Base-by-base conservation (phyloP, 768 basidiomycete genomes). In the Boletellus emodensis region DNA sequence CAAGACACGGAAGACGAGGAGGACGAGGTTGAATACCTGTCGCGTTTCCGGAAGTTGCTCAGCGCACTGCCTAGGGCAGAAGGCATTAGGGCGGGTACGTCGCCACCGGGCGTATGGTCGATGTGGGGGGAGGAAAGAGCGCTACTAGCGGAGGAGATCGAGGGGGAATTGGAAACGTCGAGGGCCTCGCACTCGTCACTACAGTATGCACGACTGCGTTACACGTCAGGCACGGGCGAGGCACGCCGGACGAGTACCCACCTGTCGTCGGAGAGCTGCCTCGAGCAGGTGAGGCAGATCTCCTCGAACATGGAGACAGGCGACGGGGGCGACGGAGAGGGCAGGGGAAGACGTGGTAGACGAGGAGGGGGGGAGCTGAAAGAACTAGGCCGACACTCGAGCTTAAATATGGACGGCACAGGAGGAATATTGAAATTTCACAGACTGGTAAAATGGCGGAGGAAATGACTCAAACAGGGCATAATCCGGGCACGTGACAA, bases 221-320 rank as follows among this genome's bases (percentile, higher is more conserved):
- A 39, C 45, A 48, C 32, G 51, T 59, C 56, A 50, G 63, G 51
- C 37, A 48, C 47, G 45, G 56, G 38, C 44, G 53, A 48, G 36
- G 32, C 12, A 51, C 30, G 26, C 46, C 44, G 55, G 57, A 56
- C 46, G 56, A 42, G 51, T 48, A 70, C 77, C 55, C 74, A 86
- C 84, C 78, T 79, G 66, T 83, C 80, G 67, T 78, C 80, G 55
- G 67, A 64, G 58, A 87, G 75, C 48, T 79, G 79, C 67, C 78
- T 82, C 46, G 85, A 84, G 64, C 87, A 90, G 46, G 77, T 72
- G 50, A 90, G 76, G 64, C 87, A 90, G 61, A 83, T 75, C 74
- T 88, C 86, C 77, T 87, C 83, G 68, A 86, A 88, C 87, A 89
- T 90, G 60, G 59, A 61, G 49, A 53, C 48, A 44, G 57, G 44